Conservation (phyloP, 2,329 filamentous ascomycete species). For the Pseudogymnoascus sp. region DNA sequence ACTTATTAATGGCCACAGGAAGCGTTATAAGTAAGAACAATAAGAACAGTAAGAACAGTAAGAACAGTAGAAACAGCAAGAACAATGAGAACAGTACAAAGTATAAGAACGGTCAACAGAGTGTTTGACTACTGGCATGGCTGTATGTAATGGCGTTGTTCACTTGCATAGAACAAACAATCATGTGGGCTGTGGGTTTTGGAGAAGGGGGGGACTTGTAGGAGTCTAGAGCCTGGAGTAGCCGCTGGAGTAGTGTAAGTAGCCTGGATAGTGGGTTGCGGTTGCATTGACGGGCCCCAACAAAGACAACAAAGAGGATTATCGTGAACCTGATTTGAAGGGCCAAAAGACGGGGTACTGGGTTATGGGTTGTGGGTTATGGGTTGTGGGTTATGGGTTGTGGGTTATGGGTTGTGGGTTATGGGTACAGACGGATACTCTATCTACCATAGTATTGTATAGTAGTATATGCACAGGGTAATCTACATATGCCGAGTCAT, state of each 20-base stretch:
- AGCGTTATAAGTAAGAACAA: not conserved
- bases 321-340: not conserved
- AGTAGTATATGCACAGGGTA: not conserved
- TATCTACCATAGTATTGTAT: not conserved
- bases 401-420: not conserved
- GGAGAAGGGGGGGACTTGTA: not conserved
- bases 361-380: not conserved
- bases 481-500: not conserved
- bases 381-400: not conserved
- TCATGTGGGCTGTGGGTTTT: not conserved
- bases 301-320: not conserved
- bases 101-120: not conserved
- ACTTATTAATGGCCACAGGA: not conserved
- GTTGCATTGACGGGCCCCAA: not conserved
- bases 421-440: not conserved
- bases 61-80: not conserved
- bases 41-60: not conserved
- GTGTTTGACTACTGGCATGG: not conserved
- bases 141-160: not conserved
- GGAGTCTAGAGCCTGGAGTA: not conserved
- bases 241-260: not conserved
- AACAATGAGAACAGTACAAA: not conserved
- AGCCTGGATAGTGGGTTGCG: not conserved
- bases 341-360: not conserved
- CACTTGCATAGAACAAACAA: not conserved